phyloP scores from a whole-genome alignment of 1,284 basidiomycete species.

The Boletellus dicymbophilus region DNA sequence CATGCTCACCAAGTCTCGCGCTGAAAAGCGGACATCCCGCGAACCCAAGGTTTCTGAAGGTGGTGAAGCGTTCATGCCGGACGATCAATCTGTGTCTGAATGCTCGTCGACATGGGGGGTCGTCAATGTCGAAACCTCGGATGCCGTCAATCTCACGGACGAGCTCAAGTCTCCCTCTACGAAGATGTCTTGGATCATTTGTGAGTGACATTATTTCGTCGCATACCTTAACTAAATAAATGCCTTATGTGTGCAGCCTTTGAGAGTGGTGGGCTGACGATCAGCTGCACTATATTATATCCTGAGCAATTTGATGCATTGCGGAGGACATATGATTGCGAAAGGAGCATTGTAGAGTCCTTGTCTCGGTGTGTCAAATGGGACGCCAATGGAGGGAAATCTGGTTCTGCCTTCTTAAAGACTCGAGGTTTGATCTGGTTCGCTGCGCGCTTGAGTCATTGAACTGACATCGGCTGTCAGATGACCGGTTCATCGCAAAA shows the following conservation, averaged over 20 bases:
- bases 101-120: slow-evolving; percentile 86
- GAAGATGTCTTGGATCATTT: slow-evolving; percentile 77
- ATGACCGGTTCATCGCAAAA: slow-evolving; percentile 98
- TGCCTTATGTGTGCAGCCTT: slow-evolving; percentile 79
- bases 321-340: slow-evolving; percentile 90
- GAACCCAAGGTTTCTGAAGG: slow-evolving; percentile 69
- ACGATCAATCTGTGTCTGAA: slow-evolving; percentile 77
- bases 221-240: neutral
- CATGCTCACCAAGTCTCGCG: slow-evolving; percentile 74
- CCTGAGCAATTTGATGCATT: slow-evolving; percentile 98
- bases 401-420: slow-evolving; percentile 95
- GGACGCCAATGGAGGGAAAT: slow-evolving; percentile 96
- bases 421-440: slow-evolving; percentile 66
- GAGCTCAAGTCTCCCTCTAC: slow-evolving; percentile 77
- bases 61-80: slow-evolving; percentile 84
- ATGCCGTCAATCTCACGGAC: slow-evolving; percentile 70
- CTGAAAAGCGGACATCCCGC: slow-evolving; percentile 68
- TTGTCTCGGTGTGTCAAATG: slow-evolving; percentile 95
- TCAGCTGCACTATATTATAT: slow-evolving; percentile 94
- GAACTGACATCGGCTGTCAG: slow-evolving; percentile 40
- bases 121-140: slow-evolving; percentile 72
- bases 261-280: slow-evolving; percentile 89
- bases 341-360: slow-evolving; percentile 92
- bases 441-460: neutral
- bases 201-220: slow-evolving; percentile 42